Base-by-base conservation (phyloP, 2,329 filamentous ascomycete genomes). In the Botryotinia globosa region DNA sequence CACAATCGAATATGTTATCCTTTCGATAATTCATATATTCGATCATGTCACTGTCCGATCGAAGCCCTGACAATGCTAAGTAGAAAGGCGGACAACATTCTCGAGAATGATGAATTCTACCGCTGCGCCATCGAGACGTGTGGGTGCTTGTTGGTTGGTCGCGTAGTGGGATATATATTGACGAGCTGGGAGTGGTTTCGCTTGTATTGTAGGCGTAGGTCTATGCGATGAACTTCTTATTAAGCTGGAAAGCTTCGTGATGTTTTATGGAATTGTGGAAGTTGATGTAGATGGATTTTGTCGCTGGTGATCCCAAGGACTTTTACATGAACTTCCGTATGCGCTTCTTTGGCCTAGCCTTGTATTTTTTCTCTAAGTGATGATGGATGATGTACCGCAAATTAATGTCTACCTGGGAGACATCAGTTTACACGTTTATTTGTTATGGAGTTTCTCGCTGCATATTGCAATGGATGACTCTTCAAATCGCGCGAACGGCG, bases 71-170 rank as follows among this genome's bases (percentile, higher is more conserved):
- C 10, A 64, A 64, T 64, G 62, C 62, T 64, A 34, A 34, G 29
- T 32, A 64, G 62, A 45, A 64, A 64, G 20, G 29, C 42, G 42
- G 62, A 64, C 39, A 34, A 32, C 62, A 45, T 34, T 64, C 42
- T 64, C n/a, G 42, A 45, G 18, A 45, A 64, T 45, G 62, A 64
- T 45, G 42, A 45, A 34, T 64, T 64, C 61, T 45, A 64, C 39
- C 39, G 39, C 62, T 64, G 29, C n/a, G 42, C 42, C 62, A 32
- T 32, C 42, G 42, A 64, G 42, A 10, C 29, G 62, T 45, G n/a
- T 32, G 20, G n/a, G 29, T 45, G 62, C n/a, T 64, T 64, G n/a
- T 12, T 25, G 18, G 5, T 42, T 42, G 10, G 6, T 42, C 25
- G 59, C 37, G 59, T 42, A 29, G 25, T 62, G 4, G 37, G 7